Conservation (phyloP, 106 monocot genomes). For the Hemerocallis citrina region DNA sequence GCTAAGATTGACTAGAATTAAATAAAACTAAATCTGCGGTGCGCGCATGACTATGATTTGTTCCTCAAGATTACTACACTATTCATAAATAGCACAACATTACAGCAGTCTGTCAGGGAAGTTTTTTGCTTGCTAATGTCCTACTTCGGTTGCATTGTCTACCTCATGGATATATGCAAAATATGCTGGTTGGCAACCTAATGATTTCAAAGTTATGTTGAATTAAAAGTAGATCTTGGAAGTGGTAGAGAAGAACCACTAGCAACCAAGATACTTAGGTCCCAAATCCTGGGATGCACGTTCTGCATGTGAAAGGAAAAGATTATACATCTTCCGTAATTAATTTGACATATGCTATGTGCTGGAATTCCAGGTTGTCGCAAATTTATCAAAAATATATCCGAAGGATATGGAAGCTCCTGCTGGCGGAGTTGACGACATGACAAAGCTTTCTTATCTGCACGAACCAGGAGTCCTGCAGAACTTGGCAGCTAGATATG, state of each 20-base stretch:
- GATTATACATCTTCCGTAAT: background rate
- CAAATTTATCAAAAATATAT: slow-evolving; percentile 42
- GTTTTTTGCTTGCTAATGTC: background rate
- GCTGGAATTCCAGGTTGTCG: slow-evolving; percentile 21
- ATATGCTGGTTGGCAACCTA: background rate
- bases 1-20: background rate
- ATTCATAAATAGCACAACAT: background rate
- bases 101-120: too few relatives aligned
- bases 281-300: background rate
- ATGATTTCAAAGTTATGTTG: background rate
- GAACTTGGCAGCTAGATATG: slow-evolving; percentile 57
- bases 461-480: slow-evolving; percentile 86
- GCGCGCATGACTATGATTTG: background rate
- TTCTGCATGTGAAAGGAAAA: background rate
- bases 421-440: slow-evolving; percentile 74
- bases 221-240: too few relatives aligned
- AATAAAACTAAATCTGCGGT: background rate
- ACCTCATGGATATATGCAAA: background rate
- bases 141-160: too few relatives aligned
- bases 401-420: slow-evolving; percentile 78
- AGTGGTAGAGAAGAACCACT: background rate
- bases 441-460: slow-evolving; percentile 80
- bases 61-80: background rate
- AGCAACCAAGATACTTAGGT: background rate
- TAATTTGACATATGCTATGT: background rate